A percentile compares a stretch with the other conserved stretches of the same genome.
Conservation (phyloP, 2,329 filamentous ascomycete genomes). For the Colletotrichum nymphaeae region DNA sequence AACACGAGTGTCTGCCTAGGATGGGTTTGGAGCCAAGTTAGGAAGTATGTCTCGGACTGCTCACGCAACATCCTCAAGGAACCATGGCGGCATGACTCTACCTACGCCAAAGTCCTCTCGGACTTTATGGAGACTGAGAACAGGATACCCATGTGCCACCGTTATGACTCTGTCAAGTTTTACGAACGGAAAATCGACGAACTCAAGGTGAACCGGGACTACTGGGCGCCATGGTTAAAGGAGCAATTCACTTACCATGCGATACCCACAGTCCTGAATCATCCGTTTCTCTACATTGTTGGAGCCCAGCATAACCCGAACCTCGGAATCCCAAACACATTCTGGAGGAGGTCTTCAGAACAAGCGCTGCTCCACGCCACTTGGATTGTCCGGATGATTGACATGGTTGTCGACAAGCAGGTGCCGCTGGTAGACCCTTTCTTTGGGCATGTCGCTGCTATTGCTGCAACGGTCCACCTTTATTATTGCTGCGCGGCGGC, state of each 20-base stretch:
- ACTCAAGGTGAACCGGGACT: slow-evolving; percentile 55
- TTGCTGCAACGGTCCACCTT: slow-evolving; percentile 64
- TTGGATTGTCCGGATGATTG: slow-evolving; percentile 65
- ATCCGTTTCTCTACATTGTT: slow-evolving; percentile 65
- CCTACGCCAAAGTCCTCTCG: slow-evolving; percentile 61
- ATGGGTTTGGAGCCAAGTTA: slow-evolving; percentile 62
- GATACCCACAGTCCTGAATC: slow-evolving; percentile 62
- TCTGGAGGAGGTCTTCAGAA: slow-evolving; percentile 64
- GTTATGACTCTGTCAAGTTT: slow-evolving; percentile 64
- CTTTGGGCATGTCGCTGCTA: slow-evolving; percentile 62
- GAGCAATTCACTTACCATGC: slow-evolving; percentile 65
- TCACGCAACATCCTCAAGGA: slow-evolving; percentile 58
- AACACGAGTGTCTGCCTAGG: slow-evolving; percentile 60
- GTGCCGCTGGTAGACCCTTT: slow-evolving; percentile 62
- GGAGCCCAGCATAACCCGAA: slow-evolving; percentile 64
- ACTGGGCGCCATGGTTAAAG: slow-evolving; percentile 64
- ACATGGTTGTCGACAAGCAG: slow-evolving; percentile 64
- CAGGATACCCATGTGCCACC: slow-evolving; percentile 59
- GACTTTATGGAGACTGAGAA: slow-evolving; percentile 64
- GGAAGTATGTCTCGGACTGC: slow-evolving; percentile 60
- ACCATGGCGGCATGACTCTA: slow-evolving; percentile 63
- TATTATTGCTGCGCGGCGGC: slow-evolving; percentile 65
- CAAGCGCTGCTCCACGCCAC: slow-evolving; percentile 62
- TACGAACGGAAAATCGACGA: slow-evolving; percentile 61
- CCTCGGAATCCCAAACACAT: slow-evolving; percentile 63